Base-by-base conservation (phyloP, 108 stramenopile species). In the Nannochloropsis salina region DNA sequence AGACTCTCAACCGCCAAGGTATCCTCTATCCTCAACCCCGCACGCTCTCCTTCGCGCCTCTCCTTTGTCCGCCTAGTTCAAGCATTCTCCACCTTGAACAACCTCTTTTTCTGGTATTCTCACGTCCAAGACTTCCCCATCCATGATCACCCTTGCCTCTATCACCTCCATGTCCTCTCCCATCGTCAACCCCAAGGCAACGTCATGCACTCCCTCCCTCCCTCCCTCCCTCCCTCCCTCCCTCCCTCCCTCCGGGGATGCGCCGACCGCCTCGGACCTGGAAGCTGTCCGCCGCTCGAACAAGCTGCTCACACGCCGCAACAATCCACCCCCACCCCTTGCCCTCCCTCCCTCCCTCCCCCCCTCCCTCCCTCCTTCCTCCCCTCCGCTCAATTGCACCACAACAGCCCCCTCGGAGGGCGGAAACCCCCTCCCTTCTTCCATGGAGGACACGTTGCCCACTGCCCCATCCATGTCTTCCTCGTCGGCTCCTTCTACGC, bases 281-380 rank as follows among this genome's bases (percentile, higher is more conserved):
- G 3, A 15, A 74, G 61, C 61, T 74, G 61, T n/a, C n/a, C n/a
- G n/a, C 61, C 61, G 15, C 5, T 74, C 61, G n/a, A 74, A 74
- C 61, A 74, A 74, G n/a, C 61, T 74, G n/a, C 61, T 74, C 61
- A 74, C 61, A n/a, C 61, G 61, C 61, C 4, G 61, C 61, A 74
- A n/a, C 61, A 74, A 1, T 1, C 61, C 61, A 2, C 61, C 47
- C 47, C 47, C 47, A 11, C 47, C 47, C 47, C 47, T 12, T 9
- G 10, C 10, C 47, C 47, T n/a, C n/a, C 61, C 61, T 74, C 3
- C 61, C n/a, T n/a, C 61, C 5, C 61, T n/a, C n/a, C 61, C 61
- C n/a, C 4, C n/a, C n/a, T n/a, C 3, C n/a, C 61, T n/a, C n/a
- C 3, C 4, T 74, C 2, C 5, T 74, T 74, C 5, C n/a, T n/a